Percentiles rank a stretch among this genome's conserved stretches.
These are phyloP conservation scores for Thermothelomyces thermophilus DNA, from an alignment of 2,329 filamentous ascomycete species.

Conservation along the genomic window DNA sequence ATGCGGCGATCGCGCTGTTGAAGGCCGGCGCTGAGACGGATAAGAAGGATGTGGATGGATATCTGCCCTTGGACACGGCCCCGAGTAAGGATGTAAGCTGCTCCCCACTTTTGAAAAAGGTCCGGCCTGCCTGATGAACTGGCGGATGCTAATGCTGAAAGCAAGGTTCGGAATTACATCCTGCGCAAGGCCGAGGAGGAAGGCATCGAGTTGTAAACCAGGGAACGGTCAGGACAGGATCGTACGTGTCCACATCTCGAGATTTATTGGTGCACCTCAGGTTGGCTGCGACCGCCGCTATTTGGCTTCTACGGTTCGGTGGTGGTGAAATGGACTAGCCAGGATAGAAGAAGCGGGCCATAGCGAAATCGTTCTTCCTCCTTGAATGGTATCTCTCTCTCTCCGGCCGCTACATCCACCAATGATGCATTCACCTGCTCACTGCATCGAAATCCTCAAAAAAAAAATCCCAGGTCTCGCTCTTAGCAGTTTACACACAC, in stretches of 20 bases:
- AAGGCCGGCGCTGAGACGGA: constrained; percentile 78
- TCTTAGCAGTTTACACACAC: too few species aligned
- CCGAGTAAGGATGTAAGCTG: constrained; percentile 72
- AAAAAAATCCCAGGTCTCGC: neutral
- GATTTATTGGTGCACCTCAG: too few species aligned
- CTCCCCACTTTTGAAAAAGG: neutral
- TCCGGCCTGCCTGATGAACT: too few species aligned
- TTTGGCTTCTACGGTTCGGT: too few species aligned
- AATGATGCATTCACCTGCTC: neutral
- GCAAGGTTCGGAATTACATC: constrained; percentile 70
- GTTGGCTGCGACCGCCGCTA: too few species aligned
- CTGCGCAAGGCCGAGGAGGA: constrained; percentile 73
- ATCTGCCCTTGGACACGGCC: constrained; percentile 69
- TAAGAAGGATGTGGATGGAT: constrained; percentile 66
- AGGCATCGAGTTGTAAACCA: constrained; percentile 59
- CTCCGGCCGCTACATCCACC: constrained; percentile 3
- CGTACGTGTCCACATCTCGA: neutral
- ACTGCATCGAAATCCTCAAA: neutral
- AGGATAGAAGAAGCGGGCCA: constrained; percentile 3
- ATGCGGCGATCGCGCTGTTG: constrained; percentile 74
- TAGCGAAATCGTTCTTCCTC: neutral
- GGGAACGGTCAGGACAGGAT: neutral
- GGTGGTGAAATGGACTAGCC: neutral
- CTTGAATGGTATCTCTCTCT: constrained; percentile 6
- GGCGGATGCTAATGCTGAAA: neutral